Conservation (phyloP, 176 grass and related monocot species). For the Aegilops bicornis region DNA sequence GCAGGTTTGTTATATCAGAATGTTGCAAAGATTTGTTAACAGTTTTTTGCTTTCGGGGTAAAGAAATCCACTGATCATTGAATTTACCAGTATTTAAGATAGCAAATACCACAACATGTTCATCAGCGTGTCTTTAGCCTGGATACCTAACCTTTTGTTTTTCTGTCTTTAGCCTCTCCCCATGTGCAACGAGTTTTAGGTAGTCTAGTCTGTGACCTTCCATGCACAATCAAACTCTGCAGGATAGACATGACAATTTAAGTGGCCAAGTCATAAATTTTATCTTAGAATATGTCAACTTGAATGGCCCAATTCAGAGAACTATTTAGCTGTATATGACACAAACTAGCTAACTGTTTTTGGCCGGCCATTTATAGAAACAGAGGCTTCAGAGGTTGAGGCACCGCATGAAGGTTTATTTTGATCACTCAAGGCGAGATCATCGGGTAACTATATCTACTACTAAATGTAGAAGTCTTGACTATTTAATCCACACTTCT, state of each 20-base stretch:
- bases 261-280: neutral
- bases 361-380: slow-evolving; percentile 57
- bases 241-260: neutral
- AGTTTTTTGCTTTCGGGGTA: neutral
- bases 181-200: neutral
- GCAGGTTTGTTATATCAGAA: slow-evolving; percentile 46
- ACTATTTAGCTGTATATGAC: neutral
- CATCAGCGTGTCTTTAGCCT: too few relatives aligned
- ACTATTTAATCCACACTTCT: neutral
- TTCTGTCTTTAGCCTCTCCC: neutral
- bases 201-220: slow-evolving; percentile 4
- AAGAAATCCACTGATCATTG: neutral
- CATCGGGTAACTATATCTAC: slow-evolving; percentile 62
- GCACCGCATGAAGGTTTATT: slow-evolving; percentile 87
- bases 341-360: slow-evolving; percentile 17
- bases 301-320: neutral
- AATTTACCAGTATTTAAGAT: neutral
- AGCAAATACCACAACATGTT: too few relatives aligned
- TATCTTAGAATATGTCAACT: neutral
- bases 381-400: slow-evolving; percentile 86
- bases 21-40: neutral
- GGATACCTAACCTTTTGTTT: too few relatives aligned
- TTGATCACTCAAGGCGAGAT: slow-evolving; percentile 82
- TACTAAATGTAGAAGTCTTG: neutral
- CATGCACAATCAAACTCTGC: neutral